A percentile compares a stretch with the other conserved stretches of the same genome.
Evolutionary conservation across 495 filamentous ascomycete species (phyloP).

Genomic region (Haplographium delicatum): DNA sequence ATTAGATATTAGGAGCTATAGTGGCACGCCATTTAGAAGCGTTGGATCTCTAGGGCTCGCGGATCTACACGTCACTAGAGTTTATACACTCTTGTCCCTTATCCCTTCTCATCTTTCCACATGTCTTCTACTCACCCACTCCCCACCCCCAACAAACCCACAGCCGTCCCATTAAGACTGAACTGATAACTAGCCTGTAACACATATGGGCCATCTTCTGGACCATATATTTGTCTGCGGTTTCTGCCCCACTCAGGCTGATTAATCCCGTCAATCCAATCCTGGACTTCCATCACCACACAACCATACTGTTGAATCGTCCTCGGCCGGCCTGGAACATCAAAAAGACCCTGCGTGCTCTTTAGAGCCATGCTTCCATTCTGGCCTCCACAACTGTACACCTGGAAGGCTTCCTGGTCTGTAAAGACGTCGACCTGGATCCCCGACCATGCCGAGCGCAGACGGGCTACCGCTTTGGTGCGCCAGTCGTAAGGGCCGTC

Average conservation of each 20-base stretch:
- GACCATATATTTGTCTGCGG: constrained; percentile 56
- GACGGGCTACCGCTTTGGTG: constrained; percentile 49
- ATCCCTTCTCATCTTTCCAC: background rate
- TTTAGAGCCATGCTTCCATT: constrained; percentile 62
- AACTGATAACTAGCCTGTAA: constrained; percentile 65
- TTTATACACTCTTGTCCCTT: too few relatives aligned
- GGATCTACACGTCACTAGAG: too few relatives aligned
- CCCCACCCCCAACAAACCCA: constrained; percentile 13
- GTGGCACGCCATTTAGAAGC: too few relatives aligned
- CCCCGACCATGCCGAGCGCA: constrained; percentile 59
- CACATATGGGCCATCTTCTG: constrained; percentile 55
- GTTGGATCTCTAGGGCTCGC: too few relatives aligned
- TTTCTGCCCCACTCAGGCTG: constrained; percentile 68
- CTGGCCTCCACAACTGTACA: constrained; percentile 70
- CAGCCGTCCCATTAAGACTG: constrained; percentile 16
- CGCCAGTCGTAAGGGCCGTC: constrained; percentile 57
- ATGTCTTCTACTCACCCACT: constrained; percentile 8
- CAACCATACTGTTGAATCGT: constrained; percentile 65
- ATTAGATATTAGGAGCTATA: too few relatives aligned
- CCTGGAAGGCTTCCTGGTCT: constrained; percentile 73
- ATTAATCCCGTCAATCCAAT: constrained; percentile 81
- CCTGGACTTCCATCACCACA: constrained; percentile 61
- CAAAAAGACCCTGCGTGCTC: constrained; percentile 53
- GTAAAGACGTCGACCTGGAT: constrained; percentile 68
- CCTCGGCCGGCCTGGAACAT: constrained; percentile 34